These are phyloP conservation scores for Pyrus bretschneideri DNA, from an alignment of 306 rosid species.

Conservation along the genomic window DNA sequence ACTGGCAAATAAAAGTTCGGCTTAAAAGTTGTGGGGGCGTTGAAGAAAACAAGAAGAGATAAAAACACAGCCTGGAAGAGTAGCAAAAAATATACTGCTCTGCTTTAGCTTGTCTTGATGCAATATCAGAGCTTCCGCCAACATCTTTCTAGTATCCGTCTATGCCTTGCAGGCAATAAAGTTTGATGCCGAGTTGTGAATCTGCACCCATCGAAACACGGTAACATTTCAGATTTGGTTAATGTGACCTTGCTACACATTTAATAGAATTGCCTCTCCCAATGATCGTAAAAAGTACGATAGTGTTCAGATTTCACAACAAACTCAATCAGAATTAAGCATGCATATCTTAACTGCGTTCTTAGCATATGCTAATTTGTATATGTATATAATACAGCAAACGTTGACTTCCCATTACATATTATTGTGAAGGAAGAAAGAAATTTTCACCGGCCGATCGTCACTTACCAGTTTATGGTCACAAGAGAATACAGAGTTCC, in stretches of 20 bases:
- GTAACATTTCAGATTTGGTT: not conserved
- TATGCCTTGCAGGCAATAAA: not conserved
- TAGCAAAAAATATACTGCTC: not conserved
- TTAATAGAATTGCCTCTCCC: too few species aligned
- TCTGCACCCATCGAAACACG: not conserved
- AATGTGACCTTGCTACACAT: too few species aligned
- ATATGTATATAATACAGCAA: not conserved
- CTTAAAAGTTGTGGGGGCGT: not conserved
- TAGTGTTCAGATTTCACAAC: not conserved
- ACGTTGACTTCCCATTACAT: not conserved
- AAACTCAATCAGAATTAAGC: not conserved
- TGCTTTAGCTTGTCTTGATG: not conserved
- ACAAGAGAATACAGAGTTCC: constrained; percentile 4
- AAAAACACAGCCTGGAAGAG: not conserved
- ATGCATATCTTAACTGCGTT: not conserved
- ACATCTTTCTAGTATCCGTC: not conserved
- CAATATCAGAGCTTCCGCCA: not conserved
- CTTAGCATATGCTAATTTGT: not conserved
- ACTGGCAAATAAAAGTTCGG: not conserved
- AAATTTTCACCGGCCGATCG: not conserved
- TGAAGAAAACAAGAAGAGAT: not conserved
- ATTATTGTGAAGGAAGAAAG: not conserved
- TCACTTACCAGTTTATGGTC: constrained; percentile 10
- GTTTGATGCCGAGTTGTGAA: not conserved
- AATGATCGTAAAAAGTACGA: not conserved